Conservation (phyloP, 768 basidiomycete species). For the Boletus fagicola region DNA sequence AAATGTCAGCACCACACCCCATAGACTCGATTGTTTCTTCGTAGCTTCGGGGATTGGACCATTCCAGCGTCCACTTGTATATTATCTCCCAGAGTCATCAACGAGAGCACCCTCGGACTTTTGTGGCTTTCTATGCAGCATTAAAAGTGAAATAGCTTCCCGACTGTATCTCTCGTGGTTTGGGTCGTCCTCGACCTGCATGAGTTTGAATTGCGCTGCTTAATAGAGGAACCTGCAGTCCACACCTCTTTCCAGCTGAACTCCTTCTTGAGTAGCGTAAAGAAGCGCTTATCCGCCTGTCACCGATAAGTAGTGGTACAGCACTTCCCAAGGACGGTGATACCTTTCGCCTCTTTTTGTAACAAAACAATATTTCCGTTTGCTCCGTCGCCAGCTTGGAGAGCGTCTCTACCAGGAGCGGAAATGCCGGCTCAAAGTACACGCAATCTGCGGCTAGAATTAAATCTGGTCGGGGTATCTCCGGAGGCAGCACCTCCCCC, state of each 20-base stretch:
- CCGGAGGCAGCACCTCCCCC: slow-evolving; percentile 58
- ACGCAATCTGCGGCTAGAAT: slow-evolving; percentile 94
- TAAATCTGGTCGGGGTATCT: slow-evolving; percentile 55
- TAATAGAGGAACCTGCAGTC: background rate
- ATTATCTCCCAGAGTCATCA: background rate
- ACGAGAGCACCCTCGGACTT: background rate
- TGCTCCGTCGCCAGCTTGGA: slow-evolving; percentile 53
- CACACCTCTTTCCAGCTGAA: slow-evolving; percentile 71
- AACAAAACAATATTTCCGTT: slow-evolving; percentile 83
- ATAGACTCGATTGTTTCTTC: background rate
- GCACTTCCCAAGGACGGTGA: background rate
- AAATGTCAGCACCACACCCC: background rate
- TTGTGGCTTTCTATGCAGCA: slow-evolving; percentile 24
- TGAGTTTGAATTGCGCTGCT: slow-evolving; percentile 2
- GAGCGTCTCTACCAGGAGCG: slow-evolving; percentile 79
- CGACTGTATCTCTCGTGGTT: slow-evolving; percentile 52
- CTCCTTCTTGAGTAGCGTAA: slow-evolving; percentile 69
- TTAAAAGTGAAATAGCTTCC: slow-evolving; percentile 67
- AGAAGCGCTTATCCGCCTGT: slow-evolving; percentile 89
- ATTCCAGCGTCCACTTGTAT: background rate
- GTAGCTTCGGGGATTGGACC: background rate
- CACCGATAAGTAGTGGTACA: slow-evolving; percentile 2
- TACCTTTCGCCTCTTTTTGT: slow-evolving; percentile 91
- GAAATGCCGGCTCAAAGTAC: slow-evolving; percentile 92
- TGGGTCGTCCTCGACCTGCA: slow-evolving; percentile 64